Percentiles rank a stretch among this genome's conserved stretches.
These are phyloP conservation scores for Chenopodium quinoa DNA, from an alignment of 148 eudicot genomes.

Conservation along the genomic window DNA sequence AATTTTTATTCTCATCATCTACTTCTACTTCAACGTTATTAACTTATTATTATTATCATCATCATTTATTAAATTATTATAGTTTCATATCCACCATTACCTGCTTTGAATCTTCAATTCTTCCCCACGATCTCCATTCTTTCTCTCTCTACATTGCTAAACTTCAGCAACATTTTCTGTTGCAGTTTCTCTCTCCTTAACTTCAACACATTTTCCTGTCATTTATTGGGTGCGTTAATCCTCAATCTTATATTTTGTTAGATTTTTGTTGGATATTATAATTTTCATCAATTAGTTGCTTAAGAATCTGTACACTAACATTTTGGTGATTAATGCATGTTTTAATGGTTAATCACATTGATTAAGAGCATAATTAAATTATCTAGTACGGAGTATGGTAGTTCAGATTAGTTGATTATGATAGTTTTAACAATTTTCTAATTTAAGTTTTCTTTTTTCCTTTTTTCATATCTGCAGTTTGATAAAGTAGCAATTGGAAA, in stretches of 20 bases:
- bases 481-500: not conserved
- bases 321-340: not conserved
- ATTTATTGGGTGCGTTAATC: slow-evolving; percentile 2
- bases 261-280: no score
- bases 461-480: not conserved
- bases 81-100: slow-evolving; percentile 18
- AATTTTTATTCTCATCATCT: slow-evolving; percentile 4
- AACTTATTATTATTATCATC: not conserved
- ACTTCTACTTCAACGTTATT: not conserved
- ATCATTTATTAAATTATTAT: not conserved
- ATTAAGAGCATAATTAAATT: not conserved
- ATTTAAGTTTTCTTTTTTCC: not conserved
- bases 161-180: slow-evolving; percentile 9
- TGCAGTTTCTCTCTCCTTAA: slow-evolving; percentile 3
- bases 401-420: not conserved
- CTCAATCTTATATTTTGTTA: no score
- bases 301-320: not conserved
- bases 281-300: not conserved
- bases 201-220: not conserved
- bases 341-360: slow-evolving; percentile 6
- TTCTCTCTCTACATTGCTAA: not conserved
- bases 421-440: not conserved
- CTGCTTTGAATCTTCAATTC: slow-evolving; percentile 19
- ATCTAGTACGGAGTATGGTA: not conserved
- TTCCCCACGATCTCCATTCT: slow-evolving; percentile 29